Evolutionary conservation across 306 rosid genomes (phyloP), one percentile per base, ranked within the genome.

Genomic region (Inga laurina): DNA sequence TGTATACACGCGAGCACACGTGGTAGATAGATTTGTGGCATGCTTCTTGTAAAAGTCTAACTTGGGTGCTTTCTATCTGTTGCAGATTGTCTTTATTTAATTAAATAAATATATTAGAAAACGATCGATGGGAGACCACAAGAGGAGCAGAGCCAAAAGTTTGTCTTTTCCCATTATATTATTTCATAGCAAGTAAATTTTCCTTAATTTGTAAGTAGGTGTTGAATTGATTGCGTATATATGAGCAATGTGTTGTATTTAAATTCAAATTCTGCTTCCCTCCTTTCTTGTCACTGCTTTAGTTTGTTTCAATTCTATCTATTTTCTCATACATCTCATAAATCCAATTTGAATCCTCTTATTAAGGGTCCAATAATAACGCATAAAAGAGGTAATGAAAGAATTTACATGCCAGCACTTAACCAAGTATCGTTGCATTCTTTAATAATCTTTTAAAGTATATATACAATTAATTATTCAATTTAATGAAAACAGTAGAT

Each of bases 71-170:
- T 72, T 45, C 19, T 45, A 32, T 74, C 9, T 51, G 16, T 49
- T 74, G 78, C 64, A 74, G 78, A n/a, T 30, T 74, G 30, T 32
- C 78, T 74, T 51, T 74, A 30, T 74, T 51, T 74, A 74, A 51
- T 4, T 74, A 10, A 41, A 22, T 39, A 59, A 59, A 10, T n/a
- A 61, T 54, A 61, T 54, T 19, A 10, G 24, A 59, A 59, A 10
- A 59, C 15, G 66, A 10, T 37, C 39, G 39, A 37, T 70, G 27
- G n/a, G 74, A 41, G 51, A 46, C 74, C 13, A 70, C 18, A 39
- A 3, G 4, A 2, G 9, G 72, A 3, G 73, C 73, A 69, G 51
- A 69, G 32, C 51, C 32, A 10, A 3, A 51, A 37, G 41, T 5
- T 12, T 48, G 16, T 12, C 45, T 19, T 69, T 37, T 69, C 51